Percentiles rank a stretch among this genome's conserved stretches.
phyloP scores from a whole-genome alignment of 2,329 filamentous ascomycete species.

The Ramichloridium luteum region DNA sequence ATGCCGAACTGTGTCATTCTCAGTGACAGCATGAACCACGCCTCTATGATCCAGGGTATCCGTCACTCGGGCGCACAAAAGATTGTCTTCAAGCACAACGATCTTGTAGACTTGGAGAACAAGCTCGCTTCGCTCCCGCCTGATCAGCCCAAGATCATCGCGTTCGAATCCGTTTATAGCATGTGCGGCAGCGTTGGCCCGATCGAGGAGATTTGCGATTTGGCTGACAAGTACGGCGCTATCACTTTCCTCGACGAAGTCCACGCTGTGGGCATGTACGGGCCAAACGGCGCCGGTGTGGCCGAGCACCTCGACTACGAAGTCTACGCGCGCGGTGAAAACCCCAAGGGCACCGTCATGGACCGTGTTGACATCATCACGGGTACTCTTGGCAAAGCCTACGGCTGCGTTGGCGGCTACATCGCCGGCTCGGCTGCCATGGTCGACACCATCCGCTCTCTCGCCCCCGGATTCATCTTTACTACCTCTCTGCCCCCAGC shows the following conservation, averaged over 20 bases:
- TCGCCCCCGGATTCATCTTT: constrained; percentile 97
- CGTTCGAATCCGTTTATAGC: constrained; percentile 97
- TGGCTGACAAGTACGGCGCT: constrained; percentile 94
- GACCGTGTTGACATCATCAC: constrained; percentile 97
- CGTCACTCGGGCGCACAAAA: constrained; percentile 94
- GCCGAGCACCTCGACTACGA: constrained; percentile 96
- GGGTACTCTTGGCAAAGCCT: constrained; percentile 91
- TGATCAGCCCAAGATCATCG: constrained; percentile 89
- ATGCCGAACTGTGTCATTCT: constrained; percentile 92
- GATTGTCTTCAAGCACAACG: constrained; percentile 98
- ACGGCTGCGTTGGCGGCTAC: constrained; percentile 94
- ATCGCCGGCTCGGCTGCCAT: constrained; percentile 81
- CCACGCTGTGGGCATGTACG: constrained; percentile 98
- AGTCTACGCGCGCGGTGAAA: constrained; percentile 63
- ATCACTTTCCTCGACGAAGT: constrained; percentile 98
- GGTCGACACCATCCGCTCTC: constrained; percentile 84
- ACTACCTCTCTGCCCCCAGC: constrained; percentile 92
- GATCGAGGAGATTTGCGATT: constrained; percentile 88
- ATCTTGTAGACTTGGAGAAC: constrained; percentile 79
- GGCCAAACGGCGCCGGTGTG: constrained; percentile 85
- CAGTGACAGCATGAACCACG: constrained; percentile 95
- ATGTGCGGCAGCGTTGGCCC: constrained; percentile 98
- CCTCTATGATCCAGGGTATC: constrained; percentile 98
- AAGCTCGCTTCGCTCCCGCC: constrained; percentile 81
- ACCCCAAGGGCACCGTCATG: constrained; percentile 72